Conservation (phyloP, 345 rosid genomes). For the Lumnitzera racemosa region DNA sequence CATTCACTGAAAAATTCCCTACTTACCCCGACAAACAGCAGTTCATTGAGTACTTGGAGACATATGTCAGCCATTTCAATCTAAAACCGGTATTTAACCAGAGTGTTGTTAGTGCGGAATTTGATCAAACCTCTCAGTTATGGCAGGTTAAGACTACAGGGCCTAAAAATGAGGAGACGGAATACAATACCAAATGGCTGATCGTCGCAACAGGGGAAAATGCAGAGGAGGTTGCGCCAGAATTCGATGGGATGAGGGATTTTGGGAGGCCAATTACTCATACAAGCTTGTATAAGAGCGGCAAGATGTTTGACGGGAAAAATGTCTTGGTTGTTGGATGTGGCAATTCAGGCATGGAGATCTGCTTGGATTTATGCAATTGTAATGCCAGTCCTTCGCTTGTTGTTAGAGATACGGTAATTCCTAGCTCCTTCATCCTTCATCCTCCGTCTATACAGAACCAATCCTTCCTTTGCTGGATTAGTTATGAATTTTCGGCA, state of each 20-base stretch:
- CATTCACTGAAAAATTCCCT: constrained; percentile 3
- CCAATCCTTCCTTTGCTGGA: too few species aligned
- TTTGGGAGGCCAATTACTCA: constrained; percentile 13
- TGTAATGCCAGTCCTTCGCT: constrained; percentile 3
- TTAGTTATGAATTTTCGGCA: too few species aligned
- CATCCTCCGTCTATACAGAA: too few species aligned
- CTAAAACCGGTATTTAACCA: constrained; percentile 6
- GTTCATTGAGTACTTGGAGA: constrained; percentile 14
- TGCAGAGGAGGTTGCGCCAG: constrained; percentile 12
- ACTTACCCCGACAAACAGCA: constrained; percentile 4
- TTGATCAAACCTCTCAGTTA: not conserved
- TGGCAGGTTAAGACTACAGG: constrained; percentile 8
- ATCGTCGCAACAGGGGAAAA: constrained; percentile 25
- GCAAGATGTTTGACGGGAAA: not conserved
- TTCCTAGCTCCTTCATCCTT: too few species aligned
- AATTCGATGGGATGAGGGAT: constrained; percentile 9
- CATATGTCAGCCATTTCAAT: constrained; percentile 9
- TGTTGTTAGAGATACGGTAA: constrained; percentile 13
- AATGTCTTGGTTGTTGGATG: constrained; percentile 19
- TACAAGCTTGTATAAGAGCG: constrained; percentile 12
- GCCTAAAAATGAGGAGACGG: not conserved
- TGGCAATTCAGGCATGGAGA: constrained; percentile 28
- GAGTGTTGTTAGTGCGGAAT: constrained; percentile 5
- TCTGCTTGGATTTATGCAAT: constrained; percentile 10
- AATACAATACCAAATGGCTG: constrained; percentile 9